Evolutionary conservation across 1,284 basidiomycete genomes (phyloP), one percentile per base, ranked within the genome.

Genomic region (Cystobasidium slooffiae): DNA sequence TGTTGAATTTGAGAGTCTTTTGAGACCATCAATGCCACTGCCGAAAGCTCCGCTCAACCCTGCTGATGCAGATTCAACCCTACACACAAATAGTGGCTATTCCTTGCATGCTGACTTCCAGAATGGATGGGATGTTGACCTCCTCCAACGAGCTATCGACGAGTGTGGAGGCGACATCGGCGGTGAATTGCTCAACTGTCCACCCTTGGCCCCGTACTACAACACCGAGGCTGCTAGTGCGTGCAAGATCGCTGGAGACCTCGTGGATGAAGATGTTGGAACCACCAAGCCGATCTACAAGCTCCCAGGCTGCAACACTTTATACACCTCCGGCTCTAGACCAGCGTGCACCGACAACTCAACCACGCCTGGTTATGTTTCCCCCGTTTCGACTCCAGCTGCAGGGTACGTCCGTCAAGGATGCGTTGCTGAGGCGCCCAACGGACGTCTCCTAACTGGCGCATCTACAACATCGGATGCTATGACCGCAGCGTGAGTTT

Each of bases 221-320:
- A 72, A 83, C 76, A 67, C 41, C 20, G 70, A 64, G 12, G 70
- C 78, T 47, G 79, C 80, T n/a, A 31, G 44, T n/a, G 77, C 78
- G 12, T 83, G 83, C 76, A 74, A 74, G 41, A 80, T 81, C 24
- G 74, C 81, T 16, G 62, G 62, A 43, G 62, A 76, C 6, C 65
- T 80, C 63, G 80, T 83, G 68, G 72, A 82, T 75, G 83, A 83
- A 74, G 81, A 82, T 63, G 76, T 82, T 61, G 83, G 83, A 39
- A 66, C 77, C 6, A 79, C 77, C 31, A 75, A 78, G 59, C 53
- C 77, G n/a, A 80, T 83, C 70, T 47, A 72, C 1, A 51, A 72
- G 12, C 76, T 83, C 2, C 82, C 83, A 24, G 83, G 83, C 31
- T 76, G 83, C 79, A 83, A 83, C 79, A 79, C 80, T 9, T 67